These are phyloP conservation scores for Cymbidium sinense DNA, from an alignment of 106 monocot species.

Conservation along the genomic window DNA sequence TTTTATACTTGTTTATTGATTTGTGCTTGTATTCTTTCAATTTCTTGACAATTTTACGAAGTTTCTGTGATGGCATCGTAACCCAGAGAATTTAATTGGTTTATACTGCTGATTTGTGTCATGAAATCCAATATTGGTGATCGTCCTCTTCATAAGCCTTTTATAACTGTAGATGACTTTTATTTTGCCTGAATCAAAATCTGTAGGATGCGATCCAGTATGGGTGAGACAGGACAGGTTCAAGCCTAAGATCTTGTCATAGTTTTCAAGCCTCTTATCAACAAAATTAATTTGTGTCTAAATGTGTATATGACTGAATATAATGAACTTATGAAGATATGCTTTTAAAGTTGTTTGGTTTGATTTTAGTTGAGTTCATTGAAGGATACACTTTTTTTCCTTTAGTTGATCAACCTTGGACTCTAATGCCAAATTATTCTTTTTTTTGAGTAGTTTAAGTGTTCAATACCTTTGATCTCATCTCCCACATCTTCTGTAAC, in stretches of 20 bases:
- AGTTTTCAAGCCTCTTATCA: neutral
- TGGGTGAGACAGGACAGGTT: too few species aligned
- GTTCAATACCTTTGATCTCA: neutral
- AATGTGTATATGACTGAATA: too few species aligned
- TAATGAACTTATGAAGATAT: too few species aligned
- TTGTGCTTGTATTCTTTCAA: neutral
- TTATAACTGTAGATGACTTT: neutral
- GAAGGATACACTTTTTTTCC: neutral
- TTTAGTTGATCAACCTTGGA: neutral
- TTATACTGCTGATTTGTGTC: neutral
- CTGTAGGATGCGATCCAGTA: too few species aligned
- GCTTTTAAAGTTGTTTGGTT: too few species aligned
- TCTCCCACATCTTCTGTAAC: neutral
- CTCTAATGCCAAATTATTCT: neutral
- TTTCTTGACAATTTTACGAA: neutral
- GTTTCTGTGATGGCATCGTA: neutral
- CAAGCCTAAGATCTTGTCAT: too few species aligned
- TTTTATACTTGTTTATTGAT: neutral
- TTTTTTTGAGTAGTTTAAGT: neutral
- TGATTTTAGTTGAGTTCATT: too few species aligned
- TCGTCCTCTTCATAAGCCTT: neutral
- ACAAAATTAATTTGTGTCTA: too few species aligned
- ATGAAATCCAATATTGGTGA: neutral
- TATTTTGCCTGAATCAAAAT: too few species aligned
- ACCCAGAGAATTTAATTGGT: neutral